These are phyloP conservation scores for Arthrobotrys conoides DNA, from an alignment of 2,329 filamentous ascomycete species.

Conservation along the genomic window DNA sequence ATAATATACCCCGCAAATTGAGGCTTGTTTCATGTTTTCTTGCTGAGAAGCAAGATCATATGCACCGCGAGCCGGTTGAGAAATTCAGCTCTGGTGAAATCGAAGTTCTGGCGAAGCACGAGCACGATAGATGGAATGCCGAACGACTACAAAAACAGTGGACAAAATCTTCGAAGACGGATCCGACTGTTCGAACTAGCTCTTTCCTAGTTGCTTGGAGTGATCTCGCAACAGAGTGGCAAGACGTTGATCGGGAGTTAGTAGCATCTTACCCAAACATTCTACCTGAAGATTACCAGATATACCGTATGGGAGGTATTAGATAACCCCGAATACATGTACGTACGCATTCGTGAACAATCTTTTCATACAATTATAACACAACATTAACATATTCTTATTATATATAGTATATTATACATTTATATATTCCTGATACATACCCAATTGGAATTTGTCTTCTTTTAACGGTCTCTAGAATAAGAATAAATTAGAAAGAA, in stretches of 20 bases:
- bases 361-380: neutral
- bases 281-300: conserved; percentile 42
- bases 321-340: too few relatives aligned
- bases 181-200: conserved; percentile 18
- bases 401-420: too few relatives aligned
- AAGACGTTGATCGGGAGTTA: conserved; percentile 45
- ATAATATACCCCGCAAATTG: conserved; percentile 45
- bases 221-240: conserved; percentile 39
- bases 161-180: conserved; percentile 13
- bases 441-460: too few relatives aligned
- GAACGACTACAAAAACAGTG: conserved; percentile 46
- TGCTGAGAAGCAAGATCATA: conserved; percentile 45
- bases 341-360: neutral
- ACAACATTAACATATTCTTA: too few relatives aligned
- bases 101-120: conserved; percentile 30
- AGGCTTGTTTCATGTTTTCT: conserved; percentile 41
- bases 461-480: too few relatives aligned
- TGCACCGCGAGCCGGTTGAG: conserved; percentile 31
- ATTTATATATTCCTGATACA: too few relatives aligned
- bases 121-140: conserved; percentile 49
- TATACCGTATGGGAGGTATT: conserved; percentile 39
- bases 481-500: too few relatives aligned
- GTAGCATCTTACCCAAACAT: conserved; percentile 41
- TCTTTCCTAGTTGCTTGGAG: conserved; percentile 44
- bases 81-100: conserved; percentile 9